Percentiles rank a stretch among this genome's conserved stretches.
These are phyloP conservation scores for Cyberlindnera samutprakarnensis DNA, from an alignment of 805 yeast species.

Conservation along the genomic window DNA sequence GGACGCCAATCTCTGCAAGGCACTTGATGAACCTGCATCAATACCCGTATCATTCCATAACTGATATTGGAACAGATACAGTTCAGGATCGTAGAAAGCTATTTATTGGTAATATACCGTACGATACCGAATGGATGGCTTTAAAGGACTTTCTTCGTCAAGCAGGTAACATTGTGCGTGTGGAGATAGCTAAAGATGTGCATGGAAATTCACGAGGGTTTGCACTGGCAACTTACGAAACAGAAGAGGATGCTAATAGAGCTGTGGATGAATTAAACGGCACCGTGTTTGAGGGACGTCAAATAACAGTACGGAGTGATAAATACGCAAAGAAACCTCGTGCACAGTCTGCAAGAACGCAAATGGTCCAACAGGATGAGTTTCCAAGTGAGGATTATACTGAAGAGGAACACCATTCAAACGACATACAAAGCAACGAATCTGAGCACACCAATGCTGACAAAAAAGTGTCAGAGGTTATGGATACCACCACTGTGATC, in stretches of 20 bases:
- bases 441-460: no score
- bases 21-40: constrained; percentile 14
- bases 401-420: no score
- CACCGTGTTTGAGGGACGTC: constrained; percentile 48
- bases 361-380: constrained; percentile 6
- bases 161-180: constrained; percentile 18
- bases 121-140: constrained; percentile 32
- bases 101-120: constrained; percentile 53
- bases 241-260: constrained; percentile 37
- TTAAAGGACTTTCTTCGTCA: constrained; percentile 29
- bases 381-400: not conserved
- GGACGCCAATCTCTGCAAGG: no score
- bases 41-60: constrained; percentile 18
- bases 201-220: constrained; percentile 47
- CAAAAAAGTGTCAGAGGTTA: not conserved
- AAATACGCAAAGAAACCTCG: constrained; percentile 31
- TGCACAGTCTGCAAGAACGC: no score
- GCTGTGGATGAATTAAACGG: constrained; percentile 47
- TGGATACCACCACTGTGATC: not conserved
- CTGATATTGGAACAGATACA: constrained; percentile 9
- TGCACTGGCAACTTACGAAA: constrained; percentile 51
- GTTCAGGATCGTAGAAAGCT: constrained; percentile 31
- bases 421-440: no score
- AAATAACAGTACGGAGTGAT: constrained; percentile 54
- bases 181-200: constrained; percentile 30